Evolutionary conservation across 1,284 basidiomycete species (phyloP).

Genomic region (Thelephora terrestris): DNA sequence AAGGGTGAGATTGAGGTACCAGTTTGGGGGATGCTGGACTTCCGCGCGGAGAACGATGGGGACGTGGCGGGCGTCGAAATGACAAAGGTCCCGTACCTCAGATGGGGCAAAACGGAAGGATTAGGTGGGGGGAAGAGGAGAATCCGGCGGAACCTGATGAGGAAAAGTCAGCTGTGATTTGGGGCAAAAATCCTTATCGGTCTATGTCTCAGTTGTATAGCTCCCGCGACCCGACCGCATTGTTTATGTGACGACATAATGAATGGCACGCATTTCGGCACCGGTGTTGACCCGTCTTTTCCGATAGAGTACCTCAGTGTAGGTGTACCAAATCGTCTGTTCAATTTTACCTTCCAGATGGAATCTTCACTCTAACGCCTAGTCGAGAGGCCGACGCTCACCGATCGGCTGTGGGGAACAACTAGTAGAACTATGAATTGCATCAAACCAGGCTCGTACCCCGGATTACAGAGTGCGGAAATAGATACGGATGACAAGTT

Average conservation of each 20-base stretch:
- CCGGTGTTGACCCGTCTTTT: too few species aligned
- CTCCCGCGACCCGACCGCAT: too few species aligned
- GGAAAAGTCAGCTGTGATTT: constrained; percentile 55
- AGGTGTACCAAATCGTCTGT: too few species aligned
- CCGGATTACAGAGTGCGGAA: too few species aligned
- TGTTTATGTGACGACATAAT: too few species aligned
- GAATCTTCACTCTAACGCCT: not conserved
- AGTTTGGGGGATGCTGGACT: constrained; percentile 81
- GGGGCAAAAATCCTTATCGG: constrained; percentile 7
- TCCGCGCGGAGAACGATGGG: constrained; percentile 31
- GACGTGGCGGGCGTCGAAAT: constrained; percentile 46
- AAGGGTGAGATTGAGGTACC: constrained; percentile 87
- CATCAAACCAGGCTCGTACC: too few species aligned
- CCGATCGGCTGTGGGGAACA: too few species aligned
- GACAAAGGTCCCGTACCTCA: constrained; percentile 69
- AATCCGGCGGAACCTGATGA: constrained; percentile 83
- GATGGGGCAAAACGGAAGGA: constrained; percentile 61
- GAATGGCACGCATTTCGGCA: too few species aligned
- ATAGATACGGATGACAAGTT: too few species aligned
- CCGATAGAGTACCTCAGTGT: too few species aligned
- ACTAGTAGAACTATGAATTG: too few species aligned
- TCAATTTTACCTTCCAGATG: too few species aligned
- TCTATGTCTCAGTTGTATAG: not conserved
- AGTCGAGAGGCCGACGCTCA: not conserved
- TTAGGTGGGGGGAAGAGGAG: constrained; percentile 62